phyloP scores from a whole-genome alignment of 2,329 filamentous ascomycete genomes.

The Botrytis hyacinthi region DNA sequence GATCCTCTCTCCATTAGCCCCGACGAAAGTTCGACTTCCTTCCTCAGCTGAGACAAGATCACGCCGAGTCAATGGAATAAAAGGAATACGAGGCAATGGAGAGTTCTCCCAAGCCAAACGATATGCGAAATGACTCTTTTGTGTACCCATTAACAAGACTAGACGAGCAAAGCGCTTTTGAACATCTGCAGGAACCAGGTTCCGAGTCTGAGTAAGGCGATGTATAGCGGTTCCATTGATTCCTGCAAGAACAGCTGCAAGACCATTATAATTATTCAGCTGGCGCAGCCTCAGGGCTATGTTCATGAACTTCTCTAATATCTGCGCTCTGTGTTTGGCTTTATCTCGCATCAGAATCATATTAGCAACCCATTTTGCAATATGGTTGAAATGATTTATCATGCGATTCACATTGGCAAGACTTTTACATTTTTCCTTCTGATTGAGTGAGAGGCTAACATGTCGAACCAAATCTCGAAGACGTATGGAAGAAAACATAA shows the following conservation, averaged over 20 bases:
- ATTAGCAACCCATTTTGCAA: conserved; percentile 78
- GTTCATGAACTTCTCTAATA: conserved; percentile 93
- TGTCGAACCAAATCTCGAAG: conserved; percentile 91
- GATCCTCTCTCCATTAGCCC: conserved; percentile 68
- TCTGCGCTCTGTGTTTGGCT: conserved; percentile 86
- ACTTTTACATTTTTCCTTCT: conserved; percentile 72
- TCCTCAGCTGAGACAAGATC: conserved; percentile 91
- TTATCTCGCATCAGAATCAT: conserved; percentile 90
- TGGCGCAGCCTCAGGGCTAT: conserved; percentile 83
- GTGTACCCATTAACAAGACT: conserved; percentile 87
- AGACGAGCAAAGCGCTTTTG: conserved; percentile 86
- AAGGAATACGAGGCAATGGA: conserved; percentile 84
- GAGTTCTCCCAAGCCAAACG: conserved; percentile 98
- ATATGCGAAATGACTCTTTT: conserved; percentile 91
- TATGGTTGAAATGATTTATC: conserved; percentile 88
- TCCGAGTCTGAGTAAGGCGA: conserved; percentile 75
- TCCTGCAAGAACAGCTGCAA: conserved; percentile 91
- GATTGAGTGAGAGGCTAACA: conserved; percentile 70
- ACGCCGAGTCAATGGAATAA: conserved; percentile 82
- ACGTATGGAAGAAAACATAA: conserved; percentile 94
- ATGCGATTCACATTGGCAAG: conserved; percentile 89
- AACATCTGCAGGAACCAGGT: conserved; percentile 67
- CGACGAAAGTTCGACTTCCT: conserved; percentile 86
- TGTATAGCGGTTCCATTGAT: conserved; percentile 87
- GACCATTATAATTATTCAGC: conserved; percentile 94